Percentiles rank a stretch among this genome's conserved stretches.
Conservation (phyloP, 768 basidiomycete genomes). For the Austroboletus festivus region DNA sequence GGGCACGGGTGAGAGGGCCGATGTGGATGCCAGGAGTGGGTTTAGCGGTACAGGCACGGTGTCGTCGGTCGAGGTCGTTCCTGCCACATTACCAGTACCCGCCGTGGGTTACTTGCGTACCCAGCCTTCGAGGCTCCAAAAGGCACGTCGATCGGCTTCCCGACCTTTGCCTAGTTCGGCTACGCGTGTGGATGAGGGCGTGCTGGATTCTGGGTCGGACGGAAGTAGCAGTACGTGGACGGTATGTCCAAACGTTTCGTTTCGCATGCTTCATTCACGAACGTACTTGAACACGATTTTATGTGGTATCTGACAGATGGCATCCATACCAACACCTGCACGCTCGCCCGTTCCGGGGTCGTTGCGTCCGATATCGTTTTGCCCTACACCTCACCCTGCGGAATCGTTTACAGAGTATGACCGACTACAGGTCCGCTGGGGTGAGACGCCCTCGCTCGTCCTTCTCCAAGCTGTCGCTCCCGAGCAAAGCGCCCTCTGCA, state of each 20-base stretch:
- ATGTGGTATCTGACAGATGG: constrained; percentile 4
- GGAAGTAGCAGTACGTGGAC: constrained; percentile 9
- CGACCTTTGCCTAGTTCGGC: neutral
- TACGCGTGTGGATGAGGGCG: neutral
- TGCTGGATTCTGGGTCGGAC: constrained; percentile 7
- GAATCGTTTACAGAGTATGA: constrained; percentile 33
- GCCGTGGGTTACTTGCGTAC: neutral
- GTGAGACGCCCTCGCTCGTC: constrained; percentile 18
- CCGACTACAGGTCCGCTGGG: constrained; percentile 21
- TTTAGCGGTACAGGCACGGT: neutral
- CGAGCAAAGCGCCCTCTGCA: constrained; percentile 20
- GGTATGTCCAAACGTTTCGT: constrained; percentile 8
- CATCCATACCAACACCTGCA: neutral
- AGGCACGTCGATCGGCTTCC: constrained; percentile 9
- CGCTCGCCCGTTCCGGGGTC: neutral
- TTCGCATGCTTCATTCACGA: too few species aligned
- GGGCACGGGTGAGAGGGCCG: too few species aligned
- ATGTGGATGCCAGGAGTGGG: too few species aligned
- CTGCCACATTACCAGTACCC: neutral
- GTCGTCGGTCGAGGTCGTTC: neutral
- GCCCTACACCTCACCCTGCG: constrained; percentile 17
- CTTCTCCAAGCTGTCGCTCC: constrained; percentile 22
- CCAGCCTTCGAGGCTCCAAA: constrained; percentile 17
- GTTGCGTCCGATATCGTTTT: constrained; percentile 20
- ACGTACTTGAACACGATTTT: neutral